A percentile compares a stretch with the other conserved stretches of the same genome.
These are phyloP conservation scores for Pichia sp. DNA, from an alignment of 1,139 yeast species.

Conservation along the genomic window DNA sequence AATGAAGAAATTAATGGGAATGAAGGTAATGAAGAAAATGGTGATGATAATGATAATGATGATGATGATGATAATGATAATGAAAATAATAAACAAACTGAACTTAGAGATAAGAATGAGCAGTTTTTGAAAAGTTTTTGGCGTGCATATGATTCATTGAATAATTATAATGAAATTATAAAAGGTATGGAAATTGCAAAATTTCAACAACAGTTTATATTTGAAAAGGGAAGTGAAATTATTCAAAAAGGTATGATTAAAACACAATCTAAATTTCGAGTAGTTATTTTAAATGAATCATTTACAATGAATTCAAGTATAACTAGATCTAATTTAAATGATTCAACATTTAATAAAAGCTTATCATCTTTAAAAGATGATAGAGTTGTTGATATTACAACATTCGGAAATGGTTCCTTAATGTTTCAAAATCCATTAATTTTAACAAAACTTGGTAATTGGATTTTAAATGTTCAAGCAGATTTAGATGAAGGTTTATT, in stretches of 20 bases:
- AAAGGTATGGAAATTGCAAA: conserved; percentile 80
- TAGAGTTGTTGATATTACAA: conserved; percentile 32
- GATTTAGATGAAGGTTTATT: conserved; percentile 66
- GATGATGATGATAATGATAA: neutral
- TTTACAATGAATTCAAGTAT: conserved; percentile 24
- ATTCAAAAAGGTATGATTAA: conserved; percentile 77
- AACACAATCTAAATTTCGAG: conserved; percentile 71
- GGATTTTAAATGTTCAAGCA: conserved; percentile 88
- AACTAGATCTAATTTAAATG: conserved; percentile 13
- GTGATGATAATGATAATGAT: neutral
- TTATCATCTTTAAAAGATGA: conserved; percentile 18
- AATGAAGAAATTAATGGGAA: neutral
- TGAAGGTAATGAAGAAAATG: neutral
- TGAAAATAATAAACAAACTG: neutral
- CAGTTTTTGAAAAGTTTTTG: conserved; percentile 88
- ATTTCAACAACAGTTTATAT: conserved; percentile 73
- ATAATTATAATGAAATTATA: conserved; percentile 51
- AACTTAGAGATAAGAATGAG: conserved; percentile 38
- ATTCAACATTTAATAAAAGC: conserved; percentile 13
- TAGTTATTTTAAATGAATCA: conserved; percentile 82
- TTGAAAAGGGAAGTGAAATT: conserved; percentile 81
- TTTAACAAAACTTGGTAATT: conserved; percentile 73
- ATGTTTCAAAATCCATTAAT: conserved; percentile 83
- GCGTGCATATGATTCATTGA: conserved; percentile 91
- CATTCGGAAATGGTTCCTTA: conserved; percentile 44